Conservation (phyloP, 108 stramenopile genomes). For the Pseudonitzschia multistriata region DNA sequence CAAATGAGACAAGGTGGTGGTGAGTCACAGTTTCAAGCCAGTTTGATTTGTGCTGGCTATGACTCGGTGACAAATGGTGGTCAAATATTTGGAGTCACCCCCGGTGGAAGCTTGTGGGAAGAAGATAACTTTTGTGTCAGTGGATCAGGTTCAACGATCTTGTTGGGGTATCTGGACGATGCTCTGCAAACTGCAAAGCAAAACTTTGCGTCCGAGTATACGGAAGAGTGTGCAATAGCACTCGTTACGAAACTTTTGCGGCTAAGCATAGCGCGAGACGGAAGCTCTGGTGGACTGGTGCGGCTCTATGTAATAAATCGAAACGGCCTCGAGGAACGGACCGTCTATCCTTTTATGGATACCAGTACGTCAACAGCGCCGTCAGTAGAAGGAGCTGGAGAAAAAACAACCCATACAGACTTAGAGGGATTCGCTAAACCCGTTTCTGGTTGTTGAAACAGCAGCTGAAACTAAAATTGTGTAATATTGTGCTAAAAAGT, state of each 20-base stretch:
- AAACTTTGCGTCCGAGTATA: conserved; percentile 4
- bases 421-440: conserved; percentile 4
- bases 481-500: too few species aligned
- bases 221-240: conserved; percentile 64
- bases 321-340: conserved; percentile 26
- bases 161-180: conserved; percentile 68
- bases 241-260: conserved; percentile 54
- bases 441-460: neutral
- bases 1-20: conserved; percentile 28
- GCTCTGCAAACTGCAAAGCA: conserved; percentile 8
- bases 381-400: neutral
- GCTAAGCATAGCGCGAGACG: conserved; percentile 76
- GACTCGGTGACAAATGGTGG: conserved; percentile 34
- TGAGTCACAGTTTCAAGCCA: conserved; percentile 38
- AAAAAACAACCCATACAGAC: neutral
- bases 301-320: conserved; percentile 52
- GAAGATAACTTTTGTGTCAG: conserved; percentile 56
- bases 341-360: conserved; percentile 18
- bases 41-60: conserved; percentile 77
- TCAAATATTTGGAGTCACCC: conserved; percentile 58
- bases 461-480: too few species aligned
- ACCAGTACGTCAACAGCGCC: neutral
- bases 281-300: conserved; percentile 75
- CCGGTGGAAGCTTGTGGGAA: conserved; percentile 57
- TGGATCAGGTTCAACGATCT: conserved; percentile 72